Evolutionary conservation across 1,284 basidiomycete species (phyloP), one percentile per base, ranked within the genome.

Genomic region (Entoloma clypeatum): DNA sequence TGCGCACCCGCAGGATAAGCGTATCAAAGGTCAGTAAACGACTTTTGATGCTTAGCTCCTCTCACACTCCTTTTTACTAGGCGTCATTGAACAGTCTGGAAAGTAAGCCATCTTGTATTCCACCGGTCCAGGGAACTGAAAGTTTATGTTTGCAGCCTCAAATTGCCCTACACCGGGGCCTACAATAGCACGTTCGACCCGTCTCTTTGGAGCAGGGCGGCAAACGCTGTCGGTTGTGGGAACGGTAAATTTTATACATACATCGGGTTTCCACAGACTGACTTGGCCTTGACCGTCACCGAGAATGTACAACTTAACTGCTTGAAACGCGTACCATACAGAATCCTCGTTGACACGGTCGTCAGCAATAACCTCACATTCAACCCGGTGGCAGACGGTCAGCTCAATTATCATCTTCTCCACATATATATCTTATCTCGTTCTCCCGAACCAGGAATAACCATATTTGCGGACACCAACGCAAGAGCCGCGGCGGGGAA

Each of bases 61-160:
- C 4, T 4, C 7, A 17, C n/a, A 9, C 27, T 38, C 18, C 37
- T 28, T 11, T 7, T 24, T 30, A 5, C 3, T 26, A 63, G 62
- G 63, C 24, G 48, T 64, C 11, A 64, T 66, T 22, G 52, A 62
- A 39, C 51, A 63, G 43, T 64, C 62, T 9, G 63, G 63, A 51
- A 64, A 50, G 63, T 61, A 37, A 23, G 51, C 44, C 3, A n/a
- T 8, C 3, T 34, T 33, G 19, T 10, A 24, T 9, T 24, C 11
- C 7, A 39, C 13, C 42, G 27, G n/a, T 34, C 24, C 7, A 31
- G n/a, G 13, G 19, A 26, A 22, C 4, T 30, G n/a, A 13, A 8
- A 7, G 14, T 18, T 27, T 5, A 21, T 30, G 23, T 6, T 22
- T 13, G 18, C 16, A 47, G 45, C 8, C 14, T 47, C 19, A 17